phyloP scores from a whole-genome alignment of 2,329 filamentous ascomycete genomes.

The Pyricularia sp. region DNA sequence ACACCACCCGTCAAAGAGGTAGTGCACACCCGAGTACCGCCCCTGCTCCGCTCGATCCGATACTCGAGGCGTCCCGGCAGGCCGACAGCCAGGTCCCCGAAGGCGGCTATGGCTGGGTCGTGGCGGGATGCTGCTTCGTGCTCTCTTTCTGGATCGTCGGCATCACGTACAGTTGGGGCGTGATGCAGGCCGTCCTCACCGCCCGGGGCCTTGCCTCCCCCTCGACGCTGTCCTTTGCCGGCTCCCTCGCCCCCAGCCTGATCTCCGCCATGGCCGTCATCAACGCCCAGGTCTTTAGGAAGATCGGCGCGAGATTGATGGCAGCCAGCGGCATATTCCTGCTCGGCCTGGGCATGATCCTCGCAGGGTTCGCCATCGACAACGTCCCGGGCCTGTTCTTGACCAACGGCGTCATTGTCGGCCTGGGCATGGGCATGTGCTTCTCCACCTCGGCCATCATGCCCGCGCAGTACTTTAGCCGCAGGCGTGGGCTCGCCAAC shows the following conservation, averaged over 20 bases:
- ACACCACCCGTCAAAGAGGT: background rate
- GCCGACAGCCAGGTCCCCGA: conserved; percentile 29
- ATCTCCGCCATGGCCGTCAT: conserved; percentile 42
- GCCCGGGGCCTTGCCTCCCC: conserved; percentile 34
- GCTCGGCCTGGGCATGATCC: conserved; percentile 37
- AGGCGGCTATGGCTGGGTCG: conserved; percentile 46
- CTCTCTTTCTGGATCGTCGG: conserved; percentile 49
- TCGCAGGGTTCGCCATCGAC: conserved; percentile 33
- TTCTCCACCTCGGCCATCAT: conserved; percentile 33
- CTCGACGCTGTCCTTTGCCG: conserved; percentile 49
- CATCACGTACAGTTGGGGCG: conserved; percentile 49
- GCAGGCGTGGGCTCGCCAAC: conserved; percentile 35
- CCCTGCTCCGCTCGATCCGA: conserved; percentile 4
- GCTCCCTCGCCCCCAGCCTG: conserved; percentile 39
- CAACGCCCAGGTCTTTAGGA: conserved; percentile 39
- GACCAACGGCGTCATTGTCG: conserved; percentile 26
- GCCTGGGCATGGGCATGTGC: conserved; percentile 19
- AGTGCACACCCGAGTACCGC: background rate
- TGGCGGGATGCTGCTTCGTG: conserved; percentile 39
- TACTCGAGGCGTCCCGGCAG: conserved; percentile 8
- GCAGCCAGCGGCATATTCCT: conserved; percentile 38
- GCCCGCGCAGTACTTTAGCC: conserved; percentile 37
- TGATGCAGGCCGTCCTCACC: conserved; percentile 48
- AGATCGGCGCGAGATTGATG: conserved; percentile 36
- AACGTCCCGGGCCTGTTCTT: conserved; percentile 38